phyloP scores from a whole-genome alignment of 768 basidiomycete species.

The Porpolomopsis calyptriformis region DNA sequence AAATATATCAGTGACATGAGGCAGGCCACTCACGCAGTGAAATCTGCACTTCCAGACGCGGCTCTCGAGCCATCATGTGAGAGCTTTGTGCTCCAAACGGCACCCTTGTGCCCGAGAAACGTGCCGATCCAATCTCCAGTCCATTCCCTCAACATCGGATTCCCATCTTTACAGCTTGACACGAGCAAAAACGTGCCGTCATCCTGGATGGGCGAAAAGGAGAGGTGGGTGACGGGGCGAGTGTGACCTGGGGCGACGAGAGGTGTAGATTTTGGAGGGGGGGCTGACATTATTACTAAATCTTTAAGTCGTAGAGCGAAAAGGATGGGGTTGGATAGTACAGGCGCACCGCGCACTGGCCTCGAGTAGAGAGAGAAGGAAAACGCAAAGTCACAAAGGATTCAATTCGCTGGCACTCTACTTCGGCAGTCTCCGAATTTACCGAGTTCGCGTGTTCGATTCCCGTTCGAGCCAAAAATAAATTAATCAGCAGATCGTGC shows the following conservation, averaged over 20 bases:
- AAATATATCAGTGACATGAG: not conserved
- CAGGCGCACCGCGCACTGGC: slow-evolving; percentile 47
- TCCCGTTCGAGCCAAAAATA: too few relatives aligned
- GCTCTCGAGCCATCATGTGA: slow-evolving; percentile 78
- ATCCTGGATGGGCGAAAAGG: slow-evolving; percentile 78
- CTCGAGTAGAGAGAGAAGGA: slow-evolving; percentile 15
- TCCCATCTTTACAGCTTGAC: slow-evolving; percentile 98
- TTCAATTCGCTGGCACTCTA: not conserved
- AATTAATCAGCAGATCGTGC: too few relatives aligned
- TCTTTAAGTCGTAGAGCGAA: too few relatives aligned
- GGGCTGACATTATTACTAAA: slow-evolving; percentile 42
- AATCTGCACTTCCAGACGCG: slow-evolving; percentile 91
- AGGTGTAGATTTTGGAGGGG: slow-evolving; percentile 55
- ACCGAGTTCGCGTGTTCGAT: not conserved
- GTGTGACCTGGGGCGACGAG: slow-evolving; percentile 83
- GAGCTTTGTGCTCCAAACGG: slow-evolving; percentile 94
- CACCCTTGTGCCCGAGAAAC: slow-evolving; percentile 84
- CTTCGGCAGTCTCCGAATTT: not conserved
- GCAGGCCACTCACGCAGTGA: slow-evolving; percentile 68
- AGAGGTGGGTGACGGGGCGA: slow-evolving; percentile 84
- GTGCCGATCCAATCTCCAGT: slow-evolving; percentile 98
- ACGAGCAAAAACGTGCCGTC: slow-evolving; percentile 85
- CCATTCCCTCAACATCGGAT: slow-evolving; percentile 94
- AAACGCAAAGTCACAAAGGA: slow-evolving; percentile 4
- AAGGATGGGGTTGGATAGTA: too few relatives aligned